Conservation (phyloP, 306 rosid genomes). For the Citrullus colocynthis region DNA sequence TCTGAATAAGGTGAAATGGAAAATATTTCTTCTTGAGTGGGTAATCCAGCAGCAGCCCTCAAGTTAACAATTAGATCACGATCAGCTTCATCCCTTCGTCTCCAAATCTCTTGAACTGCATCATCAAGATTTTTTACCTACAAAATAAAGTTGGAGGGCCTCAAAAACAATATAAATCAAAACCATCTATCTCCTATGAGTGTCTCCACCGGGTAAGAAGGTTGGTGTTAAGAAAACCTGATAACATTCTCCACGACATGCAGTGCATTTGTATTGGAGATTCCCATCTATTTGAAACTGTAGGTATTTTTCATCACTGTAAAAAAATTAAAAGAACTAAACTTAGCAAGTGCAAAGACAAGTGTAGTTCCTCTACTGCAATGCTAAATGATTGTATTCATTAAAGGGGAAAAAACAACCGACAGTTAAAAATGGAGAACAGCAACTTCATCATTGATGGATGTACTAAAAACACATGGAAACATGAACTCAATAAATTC, state of each 20-base stretch:
- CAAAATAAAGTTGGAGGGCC: slow-evolving; percentile 2
- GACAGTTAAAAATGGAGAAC: background rate
- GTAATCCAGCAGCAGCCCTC: slow-evolving; percentile 94
- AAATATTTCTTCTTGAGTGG: slow-evolving; percentile 84
- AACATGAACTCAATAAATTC: background rate
- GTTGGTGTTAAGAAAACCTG: slow-evolving; percentile 36
- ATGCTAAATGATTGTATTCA: background rate
- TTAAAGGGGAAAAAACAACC: background rate
- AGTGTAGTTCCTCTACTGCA: background rate
- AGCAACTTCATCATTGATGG: background rate
- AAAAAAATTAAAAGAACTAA: slow-evolving; percentile 10
- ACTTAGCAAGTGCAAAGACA: background rate
- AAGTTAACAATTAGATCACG: slow-evolving; percentile 60
- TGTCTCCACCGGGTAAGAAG: background rate
- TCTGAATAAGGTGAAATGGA: slow-evolving; percentile 87
- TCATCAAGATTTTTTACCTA: slow-evolving; percentile 87
- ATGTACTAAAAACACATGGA: background rate
- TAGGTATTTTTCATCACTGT: slow-evolving; percentile 83
- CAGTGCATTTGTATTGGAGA: slow-evolving; percentile 84
- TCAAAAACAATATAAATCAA: slow-evolving; percentile 7
- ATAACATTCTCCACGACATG: slow-evolving; percentile 95
- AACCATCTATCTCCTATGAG: background rate
- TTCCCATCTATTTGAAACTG: slow-evolving; percentile 92
- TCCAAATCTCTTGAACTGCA: slow-evolving; percentile 96
- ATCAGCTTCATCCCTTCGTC: slow-evolving; percentile 72